Evolutionary conservation across 2,329 filamentous ascomycete species (phyloP).

Genomic region (Whalleya microplaca): DNA sequence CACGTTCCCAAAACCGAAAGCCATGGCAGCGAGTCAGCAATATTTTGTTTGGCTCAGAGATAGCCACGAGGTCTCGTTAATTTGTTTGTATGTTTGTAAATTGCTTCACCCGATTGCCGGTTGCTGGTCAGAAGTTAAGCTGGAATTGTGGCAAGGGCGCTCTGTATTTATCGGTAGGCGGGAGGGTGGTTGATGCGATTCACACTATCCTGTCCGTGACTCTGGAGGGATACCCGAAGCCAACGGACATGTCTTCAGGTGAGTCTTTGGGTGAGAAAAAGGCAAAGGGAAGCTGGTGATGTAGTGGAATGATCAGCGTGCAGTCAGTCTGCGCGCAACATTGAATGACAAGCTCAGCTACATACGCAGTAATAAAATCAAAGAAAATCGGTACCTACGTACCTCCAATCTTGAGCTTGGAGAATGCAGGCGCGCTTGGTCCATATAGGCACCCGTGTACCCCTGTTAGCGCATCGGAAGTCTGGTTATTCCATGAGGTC

Average conservation of each 20-base stretch:
- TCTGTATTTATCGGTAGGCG: not conserved
- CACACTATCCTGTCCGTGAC: conserved; percentile 1
- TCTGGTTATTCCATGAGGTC: too few species aligned
- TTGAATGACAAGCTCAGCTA: conserved; percentile 14
- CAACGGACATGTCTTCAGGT: conserved; percentile 4
- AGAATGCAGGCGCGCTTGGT: not conserved
- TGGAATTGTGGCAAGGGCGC: too few species aligned
- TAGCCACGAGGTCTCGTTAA: not conserved
- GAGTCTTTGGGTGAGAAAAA: conserved; percentile 2
- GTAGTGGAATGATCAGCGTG: not conserved
- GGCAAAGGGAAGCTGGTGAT: not conserved
- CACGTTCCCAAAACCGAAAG: conserved; percentile 35
- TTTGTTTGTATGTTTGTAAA: not conserved
- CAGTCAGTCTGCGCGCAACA: conserved; percentile 8
- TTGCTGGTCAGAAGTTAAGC: not conserved
- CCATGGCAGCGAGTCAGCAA: conserved; percentile 27
- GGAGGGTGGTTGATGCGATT: not conserved
- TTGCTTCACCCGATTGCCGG: too few species aligned
- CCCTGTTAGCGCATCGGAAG: conserved; percentile 14
- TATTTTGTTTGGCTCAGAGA: conserved; percentile 15
- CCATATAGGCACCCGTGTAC: conserved; percentile 15
- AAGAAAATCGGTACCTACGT: conserved; percentile 11
- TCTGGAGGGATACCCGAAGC: not conserved
- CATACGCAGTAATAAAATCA: conserved; percentile 13
- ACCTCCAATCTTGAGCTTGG: conserved; percentile 1